Percentiles rank a stretch among this genome's conserved stretches.
phyloP scores from a whole-genome alignment of 2,329 filamentous ascomycete genomes.

The Pseudogymnoascus sp. region DNA sequence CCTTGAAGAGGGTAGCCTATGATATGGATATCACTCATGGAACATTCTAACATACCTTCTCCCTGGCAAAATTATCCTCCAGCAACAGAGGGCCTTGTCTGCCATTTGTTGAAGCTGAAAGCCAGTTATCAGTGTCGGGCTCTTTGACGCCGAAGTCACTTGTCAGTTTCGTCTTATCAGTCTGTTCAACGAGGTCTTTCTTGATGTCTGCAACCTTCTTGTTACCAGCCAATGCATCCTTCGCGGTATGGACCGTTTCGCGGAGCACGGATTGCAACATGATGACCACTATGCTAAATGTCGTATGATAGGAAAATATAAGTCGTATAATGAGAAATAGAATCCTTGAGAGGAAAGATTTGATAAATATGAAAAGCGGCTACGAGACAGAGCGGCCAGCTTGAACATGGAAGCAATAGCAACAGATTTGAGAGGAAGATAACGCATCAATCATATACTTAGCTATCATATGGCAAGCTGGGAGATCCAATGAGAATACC shows the following conservation, averaged over 20 bases:
- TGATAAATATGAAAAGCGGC: background rate
- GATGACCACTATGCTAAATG: background rate
- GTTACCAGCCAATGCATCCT: conserved; percentile 15
- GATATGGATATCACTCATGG: conserved; percentile 16
- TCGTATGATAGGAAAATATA: background rate
- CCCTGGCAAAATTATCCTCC: conserved; percentile 65
- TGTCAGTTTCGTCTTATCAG: conserved; percentile 55
- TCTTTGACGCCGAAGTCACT: conserved; percentile 73
- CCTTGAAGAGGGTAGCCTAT: conserved; percentile 11
- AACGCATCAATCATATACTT: background rate
- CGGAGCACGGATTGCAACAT: conserved; percentile 3
- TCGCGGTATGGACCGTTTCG: background rate
- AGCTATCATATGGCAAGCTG: background rate
- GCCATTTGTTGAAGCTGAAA: conserved; percentile 55
- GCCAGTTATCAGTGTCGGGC: conserved; percentile 69
- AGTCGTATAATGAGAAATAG: background rate
- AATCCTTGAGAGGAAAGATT: background rate
- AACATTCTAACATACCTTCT: conserved; percentile 50
- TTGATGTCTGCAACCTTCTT: conserved; percentile 25
- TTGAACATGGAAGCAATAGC: background rate
- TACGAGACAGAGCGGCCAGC: background rate
- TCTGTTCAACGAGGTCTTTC: conserved; percentile 48
- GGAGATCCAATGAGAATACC: background rate
- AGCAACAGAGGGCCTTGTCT: conserved; percentile 60
- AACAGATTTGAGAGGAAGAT: background rate